These are phyloP conservation scores for Brassica nigra DNA, from an alignment of 345 rosid species.

Conservation along the genomic window DNA sequence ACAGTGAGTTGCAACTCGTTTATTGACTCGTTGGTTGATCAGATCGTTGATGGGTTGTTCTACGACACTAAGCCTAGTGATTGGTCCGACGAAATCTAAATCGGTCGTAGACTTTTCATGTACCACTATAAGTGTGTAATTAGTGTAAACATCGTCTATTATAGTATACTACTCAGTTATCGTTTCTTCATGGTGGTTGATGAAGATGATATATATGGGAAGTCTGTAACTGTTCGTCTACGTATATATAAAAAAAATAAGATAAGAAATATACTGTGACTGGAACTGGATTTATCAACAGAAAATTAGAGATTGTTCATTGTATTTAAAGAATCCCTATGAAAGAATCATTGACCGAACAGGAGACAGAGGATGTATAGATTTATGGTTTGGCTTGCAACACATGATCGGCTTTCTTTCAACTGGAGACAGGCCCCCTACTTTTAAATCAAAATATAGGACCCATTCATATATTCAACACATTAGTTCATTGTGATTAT, in stretches of 20 bases:
- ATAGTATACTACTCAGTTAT: neutral
- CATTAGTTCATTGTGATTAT: too few relatives aligned
- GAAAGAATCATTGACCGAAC: neutral
- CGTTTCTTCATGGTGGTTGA: slow-evolving; percentile 28
- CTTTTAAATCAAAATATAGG: too few relatives aligned
- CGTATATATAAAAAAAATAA: neutral
- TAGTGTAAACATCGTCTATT: slow-evolving; percentile 7
- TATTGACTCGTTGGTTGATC: slow-evolving; percentile 83
- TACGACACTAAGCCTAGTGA: slow-evolving; percentile 60
- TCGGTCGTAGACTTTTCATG: neutral
- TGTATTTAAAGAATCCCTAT: neutral
- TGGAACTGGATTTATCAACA: neutral
- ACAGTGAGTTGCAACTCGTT: slow-evolving; percentile 69
- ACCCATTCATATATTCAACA: too few relatives aligned
- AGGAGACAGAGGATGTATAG: too few relatives aligned
- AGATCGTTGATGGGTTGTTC: slow-evolving; percentile 90
- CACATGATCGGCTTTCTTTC: too few relatives aligned
- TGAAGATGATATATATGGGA: slow-evolving; percentile 29
- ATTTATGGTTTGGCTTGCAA: too few relatives aligned
- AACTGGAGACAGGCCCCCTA: too few relatives aligned
- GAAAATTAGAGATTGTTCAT: neutral
- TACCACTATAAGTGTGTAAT: slow-evolving; percentile 14
- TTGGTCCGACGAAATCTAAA: slow-evolving; percentile 68
- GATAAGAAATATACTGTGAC: neutral
- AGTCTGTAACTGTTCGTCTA: slow-evolving; percentile 26